These are phyloP conservation scores for Coniochaeta sp. DNA, from an alignment of 2,329 filamentous ascomycete genomes.

Conservation along the genomic window DNA sequence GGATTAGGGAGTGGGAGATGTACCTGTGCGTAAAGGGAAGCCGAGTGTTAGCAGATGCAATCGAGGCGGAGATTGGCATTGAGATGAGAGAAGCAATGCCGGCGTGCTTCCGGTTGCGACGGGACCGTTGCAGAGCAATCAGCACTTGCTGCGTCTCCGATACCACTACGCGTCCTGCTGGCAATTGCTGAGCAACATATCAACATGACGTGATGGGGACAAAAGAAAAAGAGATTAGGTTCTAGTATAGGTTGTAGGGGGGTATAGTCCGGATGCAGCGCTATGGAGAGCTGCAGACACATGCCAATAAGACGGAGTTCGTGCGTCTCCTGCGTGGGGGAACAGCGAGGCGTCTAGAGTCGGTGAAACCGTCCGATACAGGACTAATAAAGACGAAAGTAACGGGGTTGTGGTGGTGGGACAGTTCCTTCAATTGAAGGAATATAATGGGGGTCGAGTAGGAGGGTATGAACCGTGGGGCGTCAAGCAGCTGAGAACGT, in stretches of 20 bases:
- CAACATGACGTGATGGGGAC: not conserved
- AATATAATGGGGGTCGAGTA: not conserved
- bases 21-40: constrained; percentile 33
- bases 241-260: not conserved
- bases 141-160: not conserved
- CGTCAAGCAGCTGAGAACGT: not conserved
- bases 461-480: not conserved
- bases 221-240: not conserved
- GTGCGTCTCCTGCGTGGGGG: constrained; percentile 1
- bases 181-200: not conserved
- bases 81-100: not conserved
- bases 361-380: not conserved
- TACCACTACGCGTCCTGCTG: not conserved
- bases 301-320: not conserved
- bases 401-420: not conserved
- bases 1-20: constrained; percentile 47
- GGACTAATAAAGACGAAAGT: not conserved
- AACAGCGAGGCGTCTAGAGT: not conserved
- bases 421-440: not conserved
- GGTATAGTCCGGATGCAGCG: not conserved
- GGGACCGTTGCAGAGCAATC: not conserved
- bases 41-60: not conserved
- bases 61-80: not conserved
- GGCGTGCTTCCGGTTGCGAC: not conserved
- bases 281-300: constrained; percentile 1